phyloP scores from a whole-genome alignment of 139 green algal species.

The Picochlorum sp. region DNA sequence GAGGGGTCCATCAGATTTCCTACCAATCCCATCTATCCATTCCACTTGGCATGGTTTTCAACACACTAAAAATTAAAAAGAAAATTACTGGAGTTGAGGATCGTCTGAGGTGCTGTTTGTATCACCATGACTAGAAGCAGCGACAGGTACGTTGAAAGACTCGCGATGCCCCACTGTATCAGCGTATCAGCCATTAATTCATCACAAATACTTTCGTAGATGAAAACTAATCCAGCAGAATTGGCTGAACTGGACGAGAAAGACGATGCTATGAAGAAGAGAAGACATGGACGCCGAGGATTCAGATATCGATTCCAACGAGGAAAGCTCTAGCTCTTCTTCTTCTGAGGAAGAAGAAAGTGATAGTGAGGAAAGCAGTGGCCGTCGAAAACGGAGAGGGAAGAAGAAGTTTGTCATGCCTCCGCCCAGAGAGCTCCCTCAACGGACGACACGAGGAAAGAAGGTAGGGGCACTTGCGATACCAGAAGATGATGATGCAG shows the following conservation, averaged over 20 bases:
- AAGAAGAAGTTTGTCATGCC: slow-evolving; percentile 8
- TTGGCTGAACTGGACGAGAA: neutral
- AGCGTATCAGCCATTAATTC: too few species aligned
- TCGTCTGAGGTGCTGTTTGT: too few species aligned
- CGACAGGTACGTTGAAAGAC: too few species aligned
- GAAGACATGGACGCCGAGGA: neutral
- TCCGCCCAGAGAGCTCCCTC: slow-evolving; percentile 32
- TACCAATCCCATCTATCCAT: too few species aligned
- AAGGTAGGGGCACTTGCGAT: slow-evolving; percentile 25
- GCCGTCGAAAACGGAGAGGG: neutral
- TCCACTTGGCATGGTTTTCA: too few species aligned
- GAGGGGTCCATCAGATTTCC: too few species aligned
- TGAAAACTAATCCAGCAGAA: neutral
- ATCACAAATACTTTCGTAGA: neutral
- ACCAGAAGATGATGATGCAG: slow-evolving; percentile 37
- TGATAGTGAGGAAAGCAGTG: slow-evolving; percentile 6
- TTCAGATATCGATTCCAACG: neutral
- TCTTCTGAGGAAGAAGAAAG: slow-evolving; percentile 8
- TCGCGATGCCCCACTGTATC: too few species aligned
- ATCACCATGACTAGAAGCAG: too few species aligned
- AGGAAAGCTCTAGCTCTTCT: neutral
- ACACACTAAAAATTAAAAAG: too few species aligned
- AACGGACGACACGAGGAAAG: slow-evolving; percentile 37
- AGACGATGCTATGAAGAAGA: slow-evolving; percentile 17
- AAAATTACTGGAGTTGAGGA: too few species aligned